Conservation (phyloP, 345 rosid species). For the Rhizophora mangle region DNA sequence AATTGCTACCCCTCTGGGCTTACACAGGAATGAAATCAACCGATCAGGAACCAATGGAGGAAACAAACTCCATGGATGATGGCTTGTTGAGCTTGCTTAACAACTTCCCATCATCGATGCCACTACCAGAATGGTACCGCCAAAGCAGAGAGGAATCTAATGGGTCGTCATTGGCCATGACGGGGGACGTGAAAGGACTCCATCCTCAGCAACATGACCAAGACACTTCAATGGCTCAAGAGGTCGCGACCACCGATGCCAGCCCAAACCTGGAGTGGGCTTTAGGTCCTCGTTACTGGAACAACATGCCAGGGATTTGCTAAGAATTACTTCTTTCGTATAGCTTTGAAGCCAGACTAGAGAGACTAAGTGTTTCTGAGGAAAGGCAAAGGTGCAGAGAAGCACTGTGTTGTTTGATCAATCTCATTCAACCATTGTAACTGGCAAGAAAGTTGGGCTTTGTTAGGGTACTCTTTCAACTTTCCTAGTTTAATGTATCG, state of each 20-base stretch:
- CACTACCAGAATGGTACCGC: constrained; percentile 68
- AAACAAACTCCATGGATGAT: constrained; percentile 53
- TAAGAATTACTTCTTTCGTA: constrained; percentile 9
- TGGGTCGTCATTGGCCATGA: constrained; percentile 18
- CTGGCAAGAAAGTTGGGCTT: constrained; percentile 4
- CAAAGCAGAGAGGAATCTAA: constrained; percentile 16
- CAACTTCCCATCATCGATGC: constrained; percentile 55
- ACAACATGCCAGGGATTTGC: constrained; percentile 64
- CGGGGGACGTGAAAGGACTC: constrained; percentile 17
- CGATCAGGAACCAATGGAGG: constrained; percentile 32
- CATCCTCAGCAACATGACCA: constrained; percentile 15
- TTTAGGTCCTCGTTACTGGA: constrained; percentile 45
- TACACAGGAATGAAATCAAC: constrained; percentile 30
- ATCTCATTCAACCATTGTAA: too few relatives aligned
- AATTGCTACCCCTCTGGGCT: background rate
- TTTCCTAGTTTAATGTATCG: background rate
- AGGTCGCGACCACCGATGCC: constrained; percentile 15
- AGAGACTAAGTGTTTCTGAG: background rate
- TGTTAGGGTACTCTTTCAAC: background rate
- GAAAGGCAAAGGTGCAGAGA: background rate
- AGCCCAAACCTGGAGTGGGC: constrained; percentile 28
- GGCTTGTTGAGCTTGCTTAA: constrained; percentile 61
- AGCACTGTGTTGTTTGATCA: too few relatives aligned
- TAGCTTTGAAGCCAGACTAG: background rate
- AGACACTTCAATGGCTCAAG: background rate